These are phyloP conservation scores for Mychonastes homosphaera DNA, from an alignment of 139 green algal genomes.

Conservation along the genomic window DNA sequence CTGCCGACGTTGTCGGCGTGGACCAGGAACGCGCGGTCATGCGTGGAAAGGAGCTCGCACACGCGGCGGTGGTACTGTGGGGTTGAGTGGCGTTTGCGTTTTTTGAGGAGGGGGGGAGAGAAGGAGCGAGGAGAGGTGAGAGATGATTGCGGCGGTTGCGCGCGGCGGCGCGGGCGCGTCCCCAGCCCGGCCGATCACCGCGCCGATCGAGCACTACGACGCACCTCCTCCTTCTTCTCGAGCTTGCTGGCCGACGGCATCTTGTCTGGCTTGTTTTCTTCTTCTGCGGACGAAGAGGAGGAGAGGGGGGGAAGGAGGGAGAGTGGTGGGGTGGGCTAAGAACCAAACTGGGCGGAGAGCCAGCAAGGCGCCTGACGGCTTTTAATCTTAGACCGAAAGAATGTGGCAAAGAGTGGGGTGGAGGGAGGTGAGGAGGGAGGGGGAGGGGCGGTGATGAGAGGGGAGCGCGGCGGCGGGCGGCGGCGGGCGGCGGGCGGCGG, in stretches of 20 bases:
- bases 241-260: slow-evolving; percentile 60
- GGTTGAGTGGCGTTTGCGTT: not conserved
- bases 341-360: too few species aligned
- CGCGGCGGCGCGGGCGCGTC: not conserved
- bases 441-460: too few species aligned
- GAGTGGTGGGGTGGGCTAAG: too few species aligned
- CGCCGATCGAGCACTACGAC: slow-evolving; percentile 8
- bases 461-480: too few species aligned
- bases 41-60: slow-evolving; percentile 63
- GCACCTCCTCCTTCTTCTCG: slow-evolving; percentile 61
- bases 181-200: not conserved
- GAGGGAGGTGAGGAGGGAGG: too few species aligned
- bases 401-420: too few species aligned
- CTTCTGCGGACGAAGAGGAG: not conserved
- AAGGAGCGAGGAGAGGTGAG: not conserved
- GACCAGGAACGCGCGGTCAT: slow-evolving; percentile 85
- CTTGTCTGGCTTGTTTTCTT: slow-evolving; percentile 15
- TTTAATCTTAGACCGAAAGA: too few species aligned
- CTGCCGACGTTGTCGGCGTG: slow-evolving; percentile 98
- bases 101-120: not conserved
- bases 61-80: slow-evolving; percentile 79
- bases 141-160: too few species aligned
- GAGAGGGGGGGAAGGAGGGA: not conserved
- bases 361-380: too few species aligned
- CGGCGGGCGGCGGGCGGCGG: too few species aligned